These are phyloP conservation scores for Syzygium syzygioides DNA, from an alignment of 441 rosid genomes.

Conservation along the genomic window DNA sequence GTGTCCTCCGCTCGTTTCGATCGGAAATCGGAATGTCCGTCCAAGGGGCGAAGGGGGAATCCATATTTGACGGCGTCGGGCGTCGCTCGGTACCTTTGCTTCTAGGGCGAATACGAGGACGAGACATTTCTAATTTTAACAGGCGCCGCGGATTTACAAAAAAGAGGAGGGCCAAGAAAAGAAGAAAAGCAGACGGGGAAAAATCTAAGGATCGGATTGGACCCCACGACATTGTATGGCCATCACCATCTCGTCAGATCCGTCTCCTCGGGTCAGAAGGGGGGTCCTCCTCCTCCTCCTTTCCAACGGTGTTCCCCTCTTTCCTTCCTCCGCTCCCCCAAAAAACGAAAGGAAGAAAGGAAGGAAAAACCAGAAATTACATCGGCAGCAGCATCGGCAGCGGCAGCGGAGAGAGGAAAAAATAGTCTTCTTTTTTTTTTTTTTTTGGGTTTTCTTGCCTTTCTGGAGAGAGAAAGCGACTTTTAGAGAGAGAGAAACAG, in stretches of 20 bases:
- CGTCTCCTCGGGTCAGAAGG: background rate
- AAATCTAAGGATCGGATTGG: background rate
- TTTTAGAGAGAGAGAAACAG: background rate
- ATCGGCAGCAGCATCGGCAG: background rate
- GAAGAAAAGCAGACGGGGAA: background rate
- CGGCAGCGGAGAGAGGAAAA: background rate
- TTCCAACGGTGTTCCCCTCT: background rate
- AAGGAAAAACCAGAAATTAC: background rate
- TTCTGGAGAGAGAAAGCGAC: background rate
- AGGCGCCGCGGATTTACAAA: no score
- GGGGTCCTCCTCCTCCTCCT: background rate
- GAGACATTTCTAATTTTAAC: no score
- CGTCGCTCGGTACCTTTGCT: no score
- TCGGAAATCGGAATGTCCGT: no score
- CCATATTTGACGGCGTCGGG: no score
- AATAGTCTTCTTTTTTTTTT: background rate
- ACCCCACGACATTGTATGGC: background rate
- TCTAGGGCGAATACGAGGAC: no score
- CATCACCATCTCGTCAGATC: background rate
- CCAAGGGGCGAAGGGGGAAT: no score
- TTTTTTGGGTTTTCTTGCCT: no score
- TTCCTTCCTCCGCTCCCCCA: background rate
- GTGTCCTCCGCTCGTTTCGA: no score
- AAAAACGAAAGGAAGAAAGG: fast-evolving
- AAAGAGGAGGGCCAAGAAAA: fast-evolving